Evolutionary conservation across 75 land plant genomes (phyloP).

Genomic region (Selaginella moellendorffii): DNA sequence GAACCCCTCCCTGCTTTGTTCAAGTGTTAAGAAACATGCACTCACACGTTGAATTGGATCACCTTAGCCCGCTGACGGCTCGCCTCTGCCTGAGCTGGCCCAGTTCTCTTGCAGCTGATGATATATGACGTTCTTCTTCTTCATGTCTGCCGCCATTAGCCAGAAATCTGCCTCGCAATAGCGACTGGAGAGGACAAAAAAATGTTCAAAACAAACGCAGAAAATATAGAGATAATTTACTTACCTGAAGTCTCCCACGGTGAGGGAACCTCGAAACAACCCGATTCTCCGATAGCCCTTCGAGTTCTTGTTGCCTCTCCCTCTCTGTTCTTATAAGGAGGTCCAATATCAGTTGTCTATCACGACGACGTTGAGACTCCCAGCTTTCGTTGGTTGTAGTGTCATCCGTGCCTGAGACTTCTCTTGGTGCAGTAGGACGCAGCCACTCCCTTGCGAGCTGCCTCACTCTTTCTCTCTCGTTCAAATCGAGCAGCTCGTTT

Average conservation of each 20-base stretch:
- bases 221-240: background rate
- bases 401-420: too few species aligned
- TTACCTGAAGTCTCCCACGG: slow-evolving; percentile 80
- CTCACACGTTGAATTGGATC: too few species aligned
- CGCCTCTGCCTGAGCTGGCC: slow-evolving; percentile 69
- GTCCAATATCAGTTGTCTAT: slow-evolving; percentile 65
- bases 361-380: slow-evolving; percentile 15
- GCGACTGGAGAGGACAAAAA: slow-evolving; percentile 27
- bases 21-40: background rate
- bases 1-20: slow-evolving; percentile 53
- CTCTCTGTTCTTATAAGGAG: slow-evolving; percentile 58
- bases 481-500: slow-evolving; percentile 48
- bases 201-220: background rate
- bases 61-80: slow-evolving; percentile 85
- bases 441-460: slow-evolving; percentile 76
- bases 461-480: slow-evolving; percentile 82
- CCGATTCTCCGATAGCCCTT: slow-evolving; percentile 57
- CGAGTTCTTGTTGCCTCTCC: slow-evolving; percentile 74
- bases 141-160: slow-evolving; percentile 37
- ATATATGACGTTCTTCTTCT: slow-evolving; percentile 65
- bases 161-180: slow-evolving; percentile 83
- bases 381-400: too few species aligned
- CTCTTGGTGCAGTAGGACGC: too few species aligned
- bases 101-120: slow-evolving; percentile 69
- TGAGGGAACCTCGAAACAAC: slow-evolving; percentile 85